phyloP scores from a whole-genome alignment of 1,284 basidiomycete genomes.

The Anthracocystis panici-leucophaei region DNA sequence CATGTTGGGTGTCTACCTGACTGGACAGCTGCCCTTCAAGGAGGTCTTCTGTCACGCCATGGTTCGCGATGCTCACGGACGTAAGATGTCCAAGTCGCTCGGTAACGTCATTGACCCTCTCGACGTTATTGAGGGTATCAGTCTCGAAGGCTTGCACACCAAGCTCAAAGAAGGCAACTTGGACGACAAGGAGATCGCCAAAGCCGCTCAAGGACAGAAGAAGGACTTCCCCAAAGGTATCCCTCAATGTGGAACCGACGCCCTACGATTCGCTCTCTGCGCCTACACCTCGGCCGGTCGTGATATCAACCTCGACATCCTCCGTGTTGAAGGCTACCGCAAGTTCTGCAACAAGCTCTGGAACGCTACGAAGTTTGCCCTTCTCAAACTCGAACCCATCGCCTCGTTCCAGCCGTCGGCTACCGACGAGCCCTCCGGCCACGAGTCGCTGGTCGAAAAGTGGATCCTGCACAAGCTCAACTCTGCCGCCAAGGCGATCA shows the following conservation, averaged over 20 bases:
- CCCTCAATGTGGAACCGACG: conserved; percentile 97
- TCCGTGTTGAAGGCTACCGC: conserved; percentile 97
- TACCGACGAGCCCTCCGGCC: conserved; percentile 79
- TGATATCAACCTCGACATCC: conserved; percentile 79
- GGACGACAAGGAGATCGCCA: conserved; percentile 90
- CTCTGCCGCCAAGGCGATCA: conserved; percentile 81
- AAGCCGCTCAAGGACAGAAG: conserved; percentile 95
- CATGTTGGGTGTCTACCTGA: conserved; percentile 89
- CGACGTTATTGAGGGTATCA: conserved; percentile 90
- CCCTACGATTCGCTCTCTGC: conserved; percentile 92
- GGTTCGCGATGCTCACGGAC: conserved; percentile 97
- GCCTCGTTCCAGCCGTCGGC: conserved; percentile 61
- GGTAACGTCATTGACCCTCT: conserved; percentile 98
- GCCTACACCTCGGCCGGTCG: conserved; percentile 83
- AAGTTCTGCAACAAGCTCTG: conserved; percentile 99
- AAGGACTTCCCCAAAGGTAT: conserved; percentile 99
- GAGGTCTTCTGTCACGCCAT: conserved; percentile 99
- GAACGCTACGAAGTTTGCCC: conserved; percentile 97
- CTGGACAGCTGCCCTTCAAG: conserved; percentile 90
- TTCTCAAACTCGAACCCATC: conserved; percentile 66
- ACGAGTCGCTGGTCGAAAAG: conserved; percentile 90
- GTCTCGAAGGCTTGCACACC: conserved; percentile 85
- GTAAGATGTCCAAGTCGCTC: conserved; percentile 98
- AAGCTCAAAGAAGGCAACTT: conserved; percentile 92
- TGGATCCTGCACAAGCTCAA: conserved; percentile 98